Evolutionary conservation across 495 filamentous ascomycete genomes (phyloP).

Genomic region (Penicillium maclennaniae): DNA sequence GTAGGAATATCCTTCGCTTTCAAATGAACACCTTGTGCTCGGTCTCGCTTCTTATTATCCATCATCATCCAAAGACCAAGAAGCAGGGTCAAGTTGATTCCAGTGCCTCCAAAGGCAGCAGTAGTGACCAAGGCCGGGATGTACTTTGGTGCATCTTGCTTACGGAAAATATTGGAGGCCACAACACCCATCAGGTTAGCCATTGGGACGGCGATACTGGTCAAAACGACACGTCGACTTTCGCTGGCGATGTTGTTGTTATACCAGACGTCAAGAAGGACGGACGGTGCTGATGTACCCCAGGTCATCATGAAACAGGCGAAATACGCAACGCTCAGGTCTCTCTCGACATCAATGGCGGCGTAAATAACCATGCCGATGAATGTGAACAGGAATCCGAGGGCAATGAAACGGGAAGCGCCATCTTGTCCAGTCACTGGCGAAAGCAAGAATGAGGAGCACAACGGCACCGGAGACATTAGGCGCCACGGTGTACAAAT

Average conservation of each 20-base stretch:
- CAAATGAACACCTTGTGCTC: slow-evolving; percentile 55
- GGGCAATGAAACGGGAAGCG: slow-evolving; percentile 71
- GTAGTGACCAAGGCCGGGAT: slow-evolving; percentile 70
- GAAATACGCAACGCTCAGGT: slow-evolving; percentile 67
- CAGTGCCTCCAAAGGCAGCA: slow-evolving; percentile 65
- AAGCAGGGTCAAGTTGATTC: slow-evolving; percentile 51
- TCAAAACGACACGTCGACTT: slow-evolving; percentile 64
- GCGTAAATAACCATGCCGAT: slow-evolving; percentile 74
- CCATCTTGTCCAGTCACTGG: slow-evolving; percentile 59
- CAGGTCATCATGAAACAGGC: slow-evolving; percentile 82
- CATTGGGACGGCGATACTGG: slow-evolving; percentile 68
- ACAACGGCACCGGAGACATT: slow-evolving; percentile 66
- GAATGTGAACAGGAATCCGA: slow-evolving; percentile 71
- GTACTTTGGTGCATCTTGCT: slow-evolving; percentile 67
- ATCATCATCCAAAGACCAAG: slow-evolving; percentile 66
- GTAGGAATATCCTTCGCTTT: slow-evolving; percentile 66
- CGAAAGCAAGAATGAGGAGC: slow-evolving; percentile 65
- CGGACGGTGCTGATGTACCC: slow-evolving; percentile 54
- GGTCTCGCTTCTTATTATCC: slow-evolving; percentile 65
- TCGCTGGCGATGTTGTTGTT: slow-evolving; percentile 82
- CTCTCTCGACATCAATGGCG: slow-evolving; percentile 55
- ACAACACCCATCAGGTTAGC: slow-evolving; percentile 83
- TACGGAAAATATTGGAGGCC: slow-evolving; percentile 68
- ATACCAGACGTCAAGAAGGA: slow-evolving; percentile 58
- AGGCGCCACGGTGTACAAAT: slow-evolving; percentile 73